Percentiles rank a stretch among this genome's conserved stretches.
Conservation (phyloP, 106 monocot genomes). For the Dendrobium huoshanense region DNA sequence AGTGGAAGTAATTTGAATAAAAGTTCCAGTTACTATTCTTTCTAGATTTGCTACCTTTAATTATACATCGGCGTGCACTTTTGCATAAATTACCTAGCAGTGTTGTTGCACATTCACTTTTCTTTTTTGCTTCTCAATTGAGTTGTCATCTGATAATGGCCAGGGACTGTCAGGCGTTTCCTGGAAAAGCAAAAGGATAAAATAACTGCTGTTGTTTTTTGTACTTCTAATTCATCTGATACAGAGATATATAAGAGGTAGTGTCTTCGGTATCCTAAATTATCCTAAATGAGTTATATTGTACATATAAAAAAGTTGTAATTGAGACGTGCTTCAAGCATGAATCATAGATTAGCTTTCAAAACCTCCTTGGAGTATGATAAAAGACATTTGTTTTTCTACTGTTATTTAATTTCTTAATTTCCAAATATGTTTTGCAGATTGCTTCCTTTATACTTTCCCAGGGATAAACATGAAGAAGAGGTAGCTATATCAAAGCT, state of each 20-base stretch:
- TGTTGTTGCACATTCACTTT: neutral
- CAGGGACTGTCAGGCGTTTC: constrained; percentile 96
- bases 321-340: neutral
- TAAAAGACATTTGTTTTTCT: neutral
- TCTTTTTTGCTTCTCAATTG: neutral
- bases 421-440: constrained; percentile 33
- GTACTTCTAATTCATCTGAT: constrained; percentile 78
- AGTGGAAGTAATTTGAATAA: constrained; percentile 1
- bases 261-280: neutral
- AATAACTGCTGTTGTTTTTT: constrained; percentile 92
- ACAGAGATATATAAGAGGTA: constrained; percentile 99
- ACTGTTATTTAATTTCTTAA: neutral
- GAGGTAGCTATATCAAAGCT: constrained; percentile 88
- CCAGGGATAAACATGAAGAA: constrained; percentile 96
- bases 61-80: neutral
- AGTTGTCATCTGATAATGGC: constrained; percentile 1
- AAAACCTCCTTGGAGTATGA: neutral
- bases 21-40: neutral
- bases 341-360: neutral
- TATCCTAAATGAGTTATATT: constrained; percentile 3
- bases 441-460: constrained; percentile 97
- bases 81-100: neutral
- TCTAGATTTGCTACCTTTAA: neutral
- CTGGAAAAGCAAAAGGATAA: constrained; percentile 98
- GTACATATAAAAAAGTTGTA: neutral